These are phyloP conservation scores for Vinca minor DNA, from an alignment of 257 asterid species.

Conservation along the genomic window DNA sequence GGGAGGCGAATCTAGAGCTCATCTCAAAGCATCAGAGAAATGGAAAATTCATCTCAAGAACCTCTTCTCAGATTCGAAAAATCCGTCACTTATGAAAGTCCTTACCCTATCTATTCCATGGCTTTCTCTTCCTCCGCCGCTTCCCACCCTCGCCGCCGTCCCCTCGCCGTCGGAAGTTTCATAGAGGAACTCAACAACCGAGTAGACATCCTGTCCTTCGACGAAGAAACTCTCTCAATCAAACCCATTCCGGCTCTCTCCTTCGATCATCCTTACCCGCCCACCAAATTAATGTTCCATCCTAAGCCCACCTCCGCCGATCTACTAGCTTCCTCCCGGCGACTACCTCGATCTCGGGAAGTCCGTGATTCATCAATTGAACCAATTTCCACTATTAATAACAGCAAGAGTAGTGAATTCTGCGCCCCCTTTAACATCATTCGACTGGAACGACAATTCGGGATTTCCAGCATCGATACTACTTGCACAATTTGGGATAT, in stretches of 20 bases:
- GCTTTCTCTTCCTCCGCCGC: slow-evolving; percentile 44
- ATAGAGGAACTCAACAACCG: too few relatives aligned
- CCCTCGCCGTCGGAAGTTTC: too few relatives aligned
- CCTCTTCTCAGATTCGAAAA: slow-evolving; percentile 35
- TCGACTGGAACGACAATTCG: slow-evolving; percentile 90
- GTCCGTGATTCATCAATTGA: too few relatives aligned
- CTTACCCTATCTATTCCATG: slow-evolving; percentile 66
- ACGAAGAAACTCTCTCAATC: too few relatives aligned
- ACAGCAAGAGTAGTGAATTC: slow-evolving; percentile 65
- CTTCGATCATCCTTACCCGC: too few relatives aligned
- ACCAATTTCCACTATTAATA: slow-evolving; percentile 40
- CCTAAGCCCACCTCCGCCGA: too few relatives aligned
- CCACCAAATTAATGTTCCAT: too few relatives aligned
- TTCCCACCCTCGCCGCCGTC: slow-evolving; percentile 33
- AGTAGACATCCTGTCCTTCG: too few relatives aligned
- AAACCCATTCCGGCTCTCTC: too few relatives aligned
- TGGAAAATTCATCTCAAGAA: slow-evolving; percentile 48
- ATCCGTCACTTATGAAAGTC: slow-evolving; percentile 41
- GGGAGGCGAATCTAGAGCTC: too few relatives aligned
- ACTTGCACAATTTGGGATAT: slow-evolving; percentile 90
- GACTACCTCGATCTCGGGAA: too few relatives aligned
- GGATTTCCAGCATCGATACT: slow-evolving; percentile 81
- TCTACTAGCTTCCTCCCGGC: too few relatives aligned
- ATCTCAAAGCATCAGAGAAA: neutral
- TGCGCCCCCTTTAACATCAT: slow-evolving; percentile 83